These are phyloP conservation scores for Vararia minispora DNA, from an alignment of 768 basidiomycete genomes.

Conservation along the genomic window DNA sequence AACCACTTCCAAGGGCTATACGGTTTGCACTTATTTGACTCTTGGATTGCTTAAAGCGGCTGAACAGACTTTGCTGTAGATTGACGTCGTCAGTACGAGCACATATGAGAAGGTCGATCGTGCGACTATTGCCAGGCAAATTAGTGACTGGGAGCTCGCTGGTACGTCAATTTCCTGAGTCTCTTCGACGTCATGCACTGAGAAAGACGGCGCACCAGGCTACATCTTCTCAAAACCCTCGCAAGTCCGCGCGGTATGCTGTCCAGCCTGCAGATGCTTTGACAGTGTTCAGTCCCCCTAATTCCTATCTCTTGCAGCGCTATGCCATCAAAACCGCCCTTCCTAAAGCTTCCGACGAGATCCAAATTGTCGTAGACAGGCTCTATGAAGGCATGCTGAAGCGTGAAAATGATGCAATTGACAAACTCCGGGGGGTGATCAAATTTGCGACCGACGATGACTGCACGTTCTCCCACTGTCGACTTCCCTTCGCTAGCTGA, in stretches of 20 bases:
- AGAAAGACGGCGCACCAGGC: constrained; percentile 14
- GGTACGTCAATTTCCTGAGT: constrained; percentile 12
- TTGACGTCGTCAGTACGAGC: constrained; percentile 26
- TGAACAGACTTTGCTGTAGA: constrained; percentile 13
- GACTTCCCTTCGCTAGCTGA: neutral
- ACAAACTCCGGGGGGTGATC: constrained; percentile 28
- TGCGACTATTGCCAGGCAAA: constrained; percentile 21
- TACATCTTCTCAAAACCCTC: constrained; percentile 23
- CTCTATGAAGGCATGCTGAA: constrained; percentile 27
- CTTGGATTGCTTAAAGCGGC: neutral
- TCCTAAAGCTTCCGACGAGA: constrained; percentile 22
- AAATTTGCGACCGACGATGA: constrained; percentile 26
- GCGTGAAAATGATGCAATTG: constrained; percentile 31
- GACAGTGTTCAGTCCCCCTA: neutral
- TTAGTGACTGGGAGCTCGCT: constrained; percentile 30
- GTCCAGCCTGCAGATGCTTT: neutral
- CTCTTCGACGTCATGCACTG: neutral
- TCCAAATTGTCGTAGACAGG: constrained; percentile 22
- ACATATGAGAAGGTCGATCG: constrained; percentile 20
- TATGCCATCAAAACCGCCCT: constrained; percentile 26
- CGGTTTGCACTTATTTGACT: constrained; percentile 11
- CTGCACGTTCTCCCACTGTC: constrained; percentile 19
- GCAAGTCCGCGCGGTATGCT: constrained; percentile 26
- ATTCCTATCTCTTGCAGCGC: constrained; percentile 17
- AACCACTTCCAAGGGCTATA: constrained; percentile 14